Evolutionary conservation across 352 stramenopile species (phyloP).

Genomic region (Globisporangium perplexum): DNA sequence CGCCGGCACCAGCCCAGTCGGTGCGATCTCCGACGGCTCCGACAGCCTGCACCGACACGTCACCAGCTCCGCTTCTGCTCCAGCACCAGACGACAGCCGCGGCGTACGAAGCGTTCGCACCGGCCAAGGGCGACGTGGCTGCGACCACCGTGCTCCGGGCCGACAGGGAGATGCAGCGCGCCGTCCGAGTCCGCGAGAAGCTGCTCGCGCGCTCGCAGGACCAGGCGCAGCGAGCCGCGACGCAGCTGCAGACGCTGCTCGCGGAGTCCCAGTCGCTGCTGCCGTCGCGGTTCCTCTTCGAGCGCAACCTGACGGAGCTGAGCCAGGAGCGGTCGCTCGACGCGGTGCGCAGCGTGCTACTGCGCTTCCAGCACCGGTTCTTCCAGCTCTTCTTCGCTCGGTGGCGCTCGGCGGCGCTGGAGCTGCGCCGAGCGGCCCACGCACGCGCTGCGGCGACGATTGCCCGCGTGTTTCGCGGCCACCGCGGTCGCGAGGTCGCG

Average conservation of each 20-base stretch:
- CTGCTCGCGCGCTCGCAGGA: constrained; percentile 22
- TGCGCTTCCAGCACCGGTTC: constrained; percentile 47
- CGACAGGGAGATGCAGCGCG: constrained; percentile 19
- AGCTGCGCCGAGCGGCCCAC: constrained; percentile 23
- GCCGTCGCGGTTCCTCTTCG: constrained; percentile 52
- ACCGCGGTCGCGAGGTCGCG: constrained; percentile 22
- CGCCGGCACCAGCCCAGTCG: background rate
- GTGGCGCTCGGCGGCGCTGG: constrained; percentile 21
- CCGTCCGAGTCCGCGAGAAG: constrained; percentile 13
- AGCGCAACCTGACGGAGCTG: constrained; percentile 37
- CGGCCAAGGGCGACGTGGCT: too few relatives aligned
- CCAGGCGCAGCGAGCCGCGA: constrained; percentile 10
- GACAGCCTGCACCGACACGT: background rate
- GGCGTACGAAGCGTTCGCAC: background rate
- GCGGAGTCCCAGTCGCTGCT: constrained; percentile 28
- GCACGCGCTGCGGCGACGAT: constrained; percentile 25
- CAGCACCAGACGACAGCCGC: background rate
- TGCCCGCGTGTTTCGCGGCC: constrained; percentile 34
- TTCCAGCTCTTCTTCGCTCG: constrained; percentile 35
- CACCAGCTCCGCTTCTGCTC: background rate
- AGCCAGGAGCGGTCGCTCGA: constrained; percentile 36
- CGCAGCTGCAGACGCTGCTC: constrained; percentile 25
- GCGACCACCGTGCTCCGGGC: background rate
- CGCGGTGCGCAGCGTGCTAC: constrained; percentile 33
- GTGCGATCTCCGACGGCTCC: background rate